Evolutionary conservation across 163 green algal genomes (phyloP).

Genomic region (Chlamydomonas reinhardtii): DNA sequence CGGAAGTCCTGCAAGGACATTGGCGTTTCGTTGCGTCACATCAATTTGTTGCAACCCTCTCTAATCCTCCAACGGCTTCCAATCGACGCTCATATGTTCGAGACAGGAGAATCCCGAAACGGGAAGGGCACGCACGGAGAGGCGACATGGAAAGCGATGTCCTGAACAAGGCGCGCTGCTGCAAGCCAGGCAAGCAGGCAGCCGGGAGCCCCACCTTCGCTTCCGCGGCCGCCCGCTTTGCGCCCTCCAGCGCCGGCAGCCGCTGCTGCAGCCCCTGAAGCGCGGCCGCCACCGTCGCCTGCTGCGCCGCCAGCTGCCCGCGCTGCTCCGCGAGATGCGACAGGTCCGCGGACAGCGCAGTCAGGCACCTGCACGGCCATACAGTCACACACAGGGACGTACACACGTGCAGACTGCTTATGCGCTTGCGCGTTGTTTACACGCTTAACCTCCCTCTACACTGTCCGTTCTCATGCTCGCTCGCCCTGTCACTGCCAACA

Average conservation of each 20-base stretch:
- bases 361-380: not conserved
- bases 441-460: too few relatives aligned
- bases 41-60: too few relatives aligned
- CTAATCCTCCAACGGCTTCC: too few relatives aligned
- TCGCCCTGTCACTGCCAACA: not conserved
- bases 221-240: constrained; percentile 21
- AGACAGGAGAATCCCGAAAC: too few relatives aligned
- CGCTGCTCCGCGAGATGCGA: not conserved
- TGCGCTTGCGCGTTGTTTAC: too few relatives aligned
- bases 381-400: too few relatives aligned
- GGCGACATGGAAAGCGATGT: too few relatives aligned
- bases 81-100: too few relatives aligned
- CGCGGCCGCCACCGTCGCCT: not conserved
- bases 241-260: constrained; percentile 16
- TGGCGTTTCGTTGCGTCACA: not conserved
- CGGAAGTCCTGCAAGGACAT: constrained; percentile 12
- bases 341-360: constrained; percentile 7
- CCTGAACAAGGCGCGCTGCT: too few relatives aligned
- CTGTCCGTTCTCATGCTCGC: too few relatives aligned
- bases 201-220: not conserved
- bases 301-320: not conserved
- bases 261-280: constrained; percentile 3
- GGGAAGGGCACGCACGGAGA: too few relatives aligned
- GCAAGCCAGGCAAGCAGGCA: not conserved
- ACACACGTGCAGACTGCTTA: too few relatives aligned